Conservation (phyloP, 805 yeast genomes). For the Cyberlindnera euphorbiiphila region DNA sequence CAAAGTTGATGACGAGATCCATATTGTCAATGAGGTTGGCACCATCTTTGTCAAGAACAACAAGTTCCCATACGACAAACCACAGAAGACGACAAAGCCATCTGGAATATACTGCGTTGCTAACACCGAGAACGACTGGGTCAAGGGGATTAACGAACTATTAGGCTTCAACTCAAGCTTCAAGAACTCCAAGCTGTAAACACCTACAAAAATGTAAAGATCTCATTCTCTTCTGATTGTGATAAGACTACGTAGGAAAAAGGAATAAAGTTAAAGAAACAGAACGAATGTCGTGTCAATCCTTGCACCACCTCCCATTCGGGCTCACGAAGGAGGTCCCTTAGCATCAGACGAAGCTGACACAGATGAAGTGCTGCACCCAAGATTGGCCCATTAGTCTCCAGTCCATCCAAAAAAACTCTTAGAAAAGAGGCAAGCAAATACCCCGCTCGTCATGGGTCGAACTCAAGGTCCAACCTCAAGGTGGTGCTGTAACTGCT, state of each 20-base stretch:
- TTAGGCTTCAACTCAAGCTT: conserved; percentile 87
- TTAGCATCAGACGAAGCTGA: conserved; percentile 45
- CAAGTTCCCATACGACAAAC: conserved; percentile 37
- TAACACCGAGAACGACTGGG: conserved; percentile 84
- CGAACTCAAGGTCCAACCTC: conserved; percentile 68
- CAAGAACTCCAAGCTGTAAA: conserved; percentile 36
- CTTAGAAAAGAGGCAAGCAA: conserved; percentile 28
- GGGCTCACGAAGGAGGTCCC: conserved; percentile 76
- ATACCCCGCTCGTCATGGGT: conserved; percentile 68
- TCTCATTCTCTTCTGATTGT: too few relatives aligned
- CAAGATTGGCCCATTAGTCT: conserved; percentile 61
- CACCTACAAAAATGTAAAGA: too few relatives aligned
- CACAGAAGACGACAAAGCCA: conserved; percentile 23
- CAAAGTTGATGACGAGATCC: conserved; percentile 74
- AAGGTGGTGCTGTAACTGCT: conserved; percentile 57
- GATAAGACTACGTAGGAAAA: too few relatives aligned
- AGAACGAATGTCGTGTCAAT: conserved; percentile 39
- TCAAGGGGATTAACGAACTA: conserved; percentile 79
- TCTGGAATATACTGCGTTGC: conserved; percentile 88
- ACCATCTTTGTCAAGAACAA: conserved; percentile 52
- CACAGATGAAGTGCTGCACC: conserved; percentile 69
- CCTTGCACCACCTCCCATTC: conserved; percentile 62
- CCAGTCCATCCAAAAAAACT: conserved; percentile 48
- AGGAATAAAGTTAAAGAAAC: too few relatives aligned
- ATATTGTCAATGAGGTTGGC: conserved; percentile 62